Evolutionary conservation across 2,329 filamentous ascomycete genomes (phyloP), one percentile per base, ranked within the genome.

Genomic region (Venturia carpophila): DNA sequence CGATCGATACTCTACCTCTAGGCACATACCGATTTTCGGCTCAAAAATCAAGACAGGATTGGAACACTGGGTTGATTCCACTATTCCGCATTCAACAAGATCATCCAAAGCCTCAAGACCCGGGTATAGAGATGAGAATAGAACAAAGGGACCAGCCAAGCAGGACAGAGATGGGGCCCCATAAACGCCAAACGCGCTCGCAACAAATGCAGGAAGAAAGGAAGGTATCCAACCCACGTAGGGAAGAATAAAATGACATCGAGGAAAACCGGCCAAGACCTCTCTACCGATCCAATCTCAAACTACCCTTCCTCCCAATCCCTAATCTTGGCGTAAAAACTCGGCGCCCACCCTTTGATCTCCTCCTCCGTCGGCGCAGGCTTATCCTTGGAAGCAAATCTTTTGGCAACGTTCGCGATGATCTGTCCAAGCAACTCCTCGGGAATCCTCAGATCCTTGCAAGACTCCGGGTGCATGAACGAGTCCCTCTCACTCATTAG

Each of bases 341-440:
- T 79, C 39, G 71, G 73, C 0, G 79, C 77, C 71, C 81, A 81
- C 66, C 72, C 69, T 21, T 72, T 67, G 52, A 80, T 76, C 71
- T 87, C 85, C 66, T 84, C 82, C 43, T 84, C 82, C 19, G 76
- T 82, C 2, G 84, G 84, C 6, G 82, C 71, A 4, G 81, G 79
- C 67, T 80, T 82, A 30, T 74, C 75, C 10, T 73, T 71, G 69
- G 82, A 81, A 39, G 80, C 76, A 70, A 84, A 87, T 68, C 86
- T 80, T 67, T 84, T 81, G 4, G 85, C 80, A 19, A 87, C 83
- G 60, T 83, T 82, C 63, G 79, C 78, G 68, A 87, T 79, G 41
- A 87, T 84, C 68, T 84, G 80, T 1, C 78, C 80, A 5, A 87
- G 76, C 71, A 87, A 76, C n/a, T 85, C 83, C 71, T 86, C 71